phyloP scores from a whole-genome alignment of 345 rosid species.

The Euphorbia tirucalli region DNA sequence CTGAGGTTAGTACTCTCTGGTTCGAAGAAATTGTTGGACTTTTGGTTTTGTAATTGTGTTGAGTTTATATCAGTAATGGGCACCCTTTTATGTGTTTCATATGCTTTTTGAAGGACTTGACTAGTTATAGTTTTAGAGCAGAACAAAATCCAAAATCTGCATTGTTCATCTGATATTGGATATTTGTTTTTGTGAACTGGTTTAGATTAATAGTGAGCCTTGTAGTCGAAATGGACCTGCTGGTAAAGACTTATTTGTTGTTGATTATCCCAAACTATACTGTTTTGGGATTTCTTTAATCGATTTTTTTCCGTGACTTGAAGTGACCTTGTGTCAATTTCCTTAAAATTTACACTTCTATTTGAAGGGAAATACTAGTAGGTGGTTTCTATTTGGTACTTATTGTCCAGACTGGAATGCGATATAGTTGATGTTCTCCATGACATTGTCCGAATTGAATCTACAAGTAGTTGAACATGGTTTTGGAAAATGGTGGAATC shows the following conservation, averaged over 20 bases:
- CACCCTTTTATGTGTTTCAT: not conserved
- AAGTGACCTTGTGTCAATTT: not conserved
- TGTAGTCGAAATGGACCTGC: no score
- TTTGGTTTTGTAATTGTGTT: not conserved
- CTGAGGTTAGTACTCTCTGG: conserved; percentile 44
- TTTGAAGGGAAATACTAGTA: not conserved
- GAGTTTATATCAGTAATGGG: not conserved
- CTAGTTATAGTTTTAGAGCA: no score
- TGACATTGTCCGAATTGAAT: not conserved
- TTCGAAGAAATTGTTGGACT: no score
- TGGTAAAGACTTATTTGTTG: no score
- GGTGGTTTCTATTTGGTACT: not conserved
- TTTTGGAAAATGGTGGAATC: not conserved
- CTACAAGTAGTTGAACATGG: not conserved
- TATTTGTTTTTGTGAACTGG: no score
- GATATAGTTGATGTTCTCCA: not conserved
- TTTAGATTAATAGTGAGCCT: no score
- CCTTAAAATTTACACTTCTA: not conserved
- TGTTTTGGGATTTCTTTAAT: no score
- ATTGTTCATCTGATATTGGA: no score
- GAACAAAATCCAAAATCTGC: no score
- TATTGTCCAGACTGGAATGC: not conserved
- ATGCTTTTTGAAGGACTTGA: no score
- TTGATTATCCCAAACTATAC: no score
- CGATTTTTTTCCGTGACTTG: no score